These are phyloP conservation scores for Coniochaeta sp. DNA, from an alignment of 2,329 filamentous ascomycete genomes.

Conservation along the genomic window DNA sequence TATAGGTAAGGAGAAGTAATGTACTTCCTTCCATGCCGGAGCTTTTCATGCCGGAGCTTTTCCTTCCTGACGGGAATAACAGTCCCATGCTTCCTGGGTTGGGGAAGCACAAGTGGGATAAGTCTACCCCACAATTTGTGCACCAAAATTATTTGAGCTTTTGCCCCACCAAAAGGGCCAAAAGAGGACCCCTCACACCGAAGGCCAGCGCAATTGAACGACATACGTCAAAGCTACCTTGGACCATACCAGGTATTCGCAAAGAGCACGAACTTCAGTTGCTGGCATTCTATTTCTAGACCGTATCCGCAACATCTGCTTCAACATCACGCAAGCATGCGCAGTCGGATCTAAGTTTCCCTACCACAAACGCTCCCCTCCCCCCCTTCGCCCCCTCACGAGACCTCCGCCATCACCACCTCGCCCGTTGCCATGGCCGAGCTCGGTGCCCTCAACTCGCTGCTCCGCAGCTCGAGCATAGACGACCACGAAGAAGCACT, in stretches of 20 bases:
- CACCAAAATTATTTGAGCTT: not conserved
- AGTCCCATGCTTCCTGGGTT: too few species aligned
- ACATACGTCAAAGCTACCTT: not conserved
- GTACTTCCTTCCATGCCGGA: too few species aligned
- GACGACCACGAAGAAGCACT: slow-evolving; percentile 70
- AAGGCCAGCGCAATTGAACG: not conserved
- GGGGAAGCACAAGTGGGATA: not conserved
- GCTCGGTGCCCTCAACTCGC: slow-evolving; percentile 40
- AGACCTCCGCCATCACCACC: slow-evolving; percentile 4
- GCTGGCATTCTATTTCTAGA: too few species aligned
- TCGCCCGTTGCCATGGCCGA: slow-evolving; percentile 25
- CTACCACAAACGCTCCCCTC: too few species aligned
- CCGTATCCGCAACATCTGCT: not conserved
- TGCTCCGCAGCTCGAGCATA: slow-evolving; percentile 49
- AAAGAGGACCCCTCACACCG: not conserved
- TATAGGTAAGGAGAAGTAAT: too few species aligned
- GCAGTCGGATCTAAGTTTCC: not conserved
- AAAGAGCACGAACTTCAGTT: not conserved
- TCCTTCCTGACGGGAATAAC: too few species aligned
- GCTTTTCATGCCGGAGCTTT: too few species aligned
- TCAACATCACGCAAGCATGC: not conserved
- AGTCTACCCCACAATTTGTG: not conserved
- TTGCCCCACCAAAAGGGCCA: not conserved
- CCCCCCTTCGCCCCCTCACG: not conserved
- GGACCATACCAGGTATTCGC: not conserved